Base-by-base conservation (phyloP, 1,284 basidiomycete genomes). In the Tylopilus sp. region DNA sequence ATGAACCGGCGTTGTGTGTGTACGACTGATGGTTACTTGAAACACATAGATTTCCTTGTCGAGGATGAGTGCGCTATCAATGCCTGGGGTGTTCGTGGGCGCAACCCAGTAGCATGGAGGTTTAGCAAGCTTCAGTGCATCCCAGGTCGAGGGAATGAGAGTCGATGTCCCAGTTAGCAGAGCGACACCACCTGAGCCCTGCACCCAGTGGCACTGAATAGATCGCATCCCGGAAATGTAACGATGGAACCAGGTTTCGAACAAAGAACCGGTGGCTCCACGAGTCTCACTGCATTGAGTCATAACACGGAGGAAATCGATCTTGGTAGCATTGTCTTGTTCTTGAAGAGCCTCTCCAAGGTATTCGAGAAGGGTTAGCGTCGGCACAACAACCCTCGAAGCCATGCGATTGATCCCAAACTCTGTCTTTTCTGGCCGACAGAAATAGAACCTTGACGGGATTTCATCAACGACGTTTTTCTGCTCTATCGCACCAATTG, bases 51-150 rank as follows among this genome's bases (percentile, higher is more conserved):
- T 40, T 2, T 1, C 20, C 3, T 18, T 0, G 6, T 10, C 29
- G 6, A 47, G 30, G 7, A 47, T n/a, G 10, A 40, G 29, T 5
- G 39, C 47, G 5, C 47, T 12, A 4, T 49, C 28, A n/a, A 49
- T 11, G 9, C 41, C 41, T 8, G 12, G 11, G 34, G 30, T 44
- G 8, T n/a, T 10, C 14, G 24, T 45, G 5, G 40, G 41, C n/a
- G n/a, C n/a, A n/a, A n/a, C n/a, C n/a, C n/a, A n/a, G n/a, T n/a
- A n/a, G n/a, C n/a, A n/a, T n/a, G 48, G 48, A 26, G 29, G 29
- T 7, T 33, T 7, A 11, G 4, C 11, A 28, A 18, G 12, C 21
- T 34, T 12, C 4, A 33, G 11, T 8, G 37, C 12, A 7, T 0
- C 7, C 28, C 14, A 8, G 38, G 7, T 21, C 8, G 21, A 3